A percentile compares a stretch with the other conserved stretches of the same genome.
Conservation (phyloP, 306 rosid species). For the Medicago lupulina region DNA sequence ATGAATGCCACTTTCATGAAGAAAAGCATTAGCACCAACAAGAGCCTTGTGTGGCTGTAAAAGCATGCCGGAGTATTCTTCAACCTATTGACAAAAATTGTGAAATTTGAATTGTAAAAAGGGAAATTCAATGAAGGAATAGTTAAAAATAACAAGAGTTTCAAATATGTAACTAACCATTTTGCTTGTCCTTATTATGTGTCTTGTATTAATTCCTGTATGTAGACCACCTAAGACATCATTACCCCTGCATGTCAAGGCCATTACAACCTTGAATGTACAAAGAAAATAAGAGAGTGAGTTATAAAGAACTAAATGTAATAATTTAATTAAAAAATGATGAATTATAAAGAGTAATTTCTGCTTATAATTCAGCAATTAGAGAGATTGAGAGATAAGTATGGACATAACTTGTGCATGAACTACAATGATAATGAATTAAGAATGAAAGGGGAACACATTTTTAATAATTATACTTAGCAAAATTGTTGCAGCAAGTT, state of each 20-base stretch:
- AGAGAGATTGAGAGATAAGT: too few relatives aligned
- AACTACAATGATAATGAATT: not conserved
- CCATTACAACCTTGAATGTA: conserved; percentile 79
- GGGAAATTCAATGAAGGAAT: not conserved
- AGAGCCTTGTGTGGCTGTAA: conserved; percentile 95
- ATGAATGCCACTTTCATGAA: conserved; percentile 98
- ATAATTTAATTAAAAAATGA: too few relatives aligned
- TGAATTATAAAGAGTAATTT: too few relatives aligned
- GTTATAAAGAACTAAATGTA: not conserved
- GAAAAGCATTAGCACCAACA: conserved; percentile 94
- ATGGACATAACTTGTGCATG: not conserved
- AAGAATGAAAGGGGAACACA: not conserved
- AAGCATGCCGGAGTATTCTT: conserved; percentile 80
- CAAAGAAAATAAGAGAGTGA: not conserved
- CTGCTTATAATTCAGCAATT: too few relatives aligned
- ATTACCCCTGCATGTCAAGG: conserved; percentile 63
- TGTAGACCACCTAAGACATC: conserved; percentile 68
- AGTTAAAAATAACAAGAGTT: not conserved
- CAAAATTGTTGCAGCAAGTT: too few relatives aligned
- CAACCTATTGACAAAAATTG: conserved; percentile 61
- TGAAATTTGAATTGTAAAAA: not conserved
- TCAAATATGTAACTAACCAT: conserved; percentile 69
- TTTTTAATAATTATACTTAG: too few relatives aligned
- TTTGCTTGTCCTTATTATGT: conserved; percentile 77
- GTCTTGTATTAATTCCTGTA: conserved; percentile 67